Base-by-base conservation (phyloP, 495 filamentous ascomycete genomes). In the Lophiostoma macrostomum region DNA sequence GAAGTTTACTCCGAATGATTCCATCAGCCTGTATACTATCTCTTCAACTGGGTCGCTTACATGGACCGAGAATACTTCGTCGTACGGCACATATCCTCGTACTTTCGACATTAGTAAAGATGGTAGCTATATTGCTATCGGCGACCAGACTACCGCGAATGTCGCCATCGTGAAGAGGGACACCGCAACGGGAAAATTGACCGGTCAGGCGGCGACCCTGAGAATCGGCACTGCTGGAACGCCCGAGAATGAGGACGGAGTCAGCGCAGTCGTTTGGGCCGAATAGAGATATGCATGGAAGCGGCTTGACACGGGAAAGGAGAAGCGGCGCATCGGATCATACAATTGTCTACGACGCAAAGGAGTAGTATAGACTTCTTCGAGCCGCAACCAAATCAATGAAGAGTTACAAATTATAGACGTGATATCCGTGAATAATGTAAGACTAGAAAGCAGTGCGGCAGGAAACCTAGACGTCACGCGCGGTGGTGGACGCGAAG, bases 61-160 rank as follows among this genome's bases (percentile, higher is more conserved):
- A 3, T 47, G 39, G 40, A 34, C 23, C 0, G 55, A 52, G 18
- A 23, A 3, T 11, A 53, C 55, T 4, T 47, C 39, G 2, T 38
- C 55, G 2, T 41, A 35, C 32, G 34, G 47, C 30, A 46, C 38
- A 11, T 58, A 47, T 86, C 87, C 5, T 69, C 86, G 32, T 82
- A 85, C 25, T 81, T 89, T 64, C 78, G 75, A 28, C 13, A 69
- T 90, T 58, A 87, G 83, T 59, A 73, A 73, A 50, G 75, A 73
- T 5, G 85, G 85, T 1, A 75, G 74, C 58, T 63, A 82, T 37
- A 72, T 82, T 2, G 83, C 80, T 1, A 76, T 84, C 39, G 82
- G 79, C n/a, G 71, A 84, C 54, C 82, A 86, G 67, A 69, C 61
- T 3, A 78, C 76, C 46, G 71, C 74, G 24, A 77, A 75, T 35